Evolutionary conservation across 2,329 filamentous ascomycete species (phyloP).

Genomic region (Fusarium mangiferae): DNA sequence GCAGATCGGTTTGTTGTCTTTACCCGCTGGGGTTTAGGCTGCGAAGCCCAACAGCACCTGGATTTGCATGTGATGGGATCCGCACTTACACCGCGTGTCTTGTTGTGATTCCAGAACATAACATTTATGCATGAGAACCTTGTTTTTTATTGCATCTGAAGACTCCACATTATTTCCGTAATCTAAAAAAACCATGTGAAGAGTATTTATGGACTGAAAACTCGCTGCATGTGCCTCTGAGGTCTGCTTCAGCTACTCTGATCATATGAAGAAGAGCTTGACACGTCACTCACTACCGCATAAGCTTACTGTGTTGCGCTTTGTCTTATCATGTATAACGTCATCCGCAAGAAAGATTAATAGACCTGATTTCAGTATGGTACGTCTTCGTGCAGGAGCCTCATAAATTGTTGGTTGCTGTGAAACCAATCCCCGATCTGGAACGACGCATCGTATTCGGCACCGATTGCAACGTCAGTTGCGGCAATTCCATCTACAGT

Average conservation of each 20-base stretch:
- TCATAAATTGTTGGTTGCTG: constrained; percentile 31
- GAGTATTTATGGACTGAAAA: not conserved
- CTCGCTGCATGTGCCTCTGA: not conserved
- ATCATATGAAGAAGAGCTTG: not conserved
- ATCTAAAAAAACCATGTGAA: not conserved
- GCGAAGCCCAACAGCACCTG: not conserved
- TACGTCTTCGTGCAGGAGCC: constrained; percentile 24
- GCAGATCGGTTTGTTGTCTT: not conserved
- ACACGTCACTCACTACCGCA: not conserved
- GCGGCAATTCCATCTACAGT: not conserved
- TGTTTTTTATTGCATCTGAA: not conserved
- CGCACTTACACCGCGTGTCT: not conserved
- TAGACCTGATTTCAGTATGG: not conserved
- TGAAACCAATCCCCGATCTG: constrained; percentile 26
- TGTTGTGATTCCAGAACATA: constrained; percentile 2
- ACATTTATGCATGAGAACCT: constrained; percentile 1
- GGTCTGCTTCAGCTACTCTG: not conserved
- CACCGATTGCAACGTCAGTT: not conserved
- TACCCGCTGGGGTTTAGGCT: not conserved
- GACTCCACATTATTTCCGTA: not conserved
- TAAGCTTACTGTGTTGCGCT: not conserved
- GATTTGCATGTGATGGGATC: constrained; percentile 16
- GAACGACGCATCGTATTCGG: not conserved
- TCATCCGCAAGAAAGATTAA: not conserved
- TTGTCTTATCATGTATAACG: not conserved